A percentile compares a stretch with the other conserved stretches of the same genome.
Conservation (phyloP, 1,139 yeast species). For the Protomyces inouyei region DNA sequence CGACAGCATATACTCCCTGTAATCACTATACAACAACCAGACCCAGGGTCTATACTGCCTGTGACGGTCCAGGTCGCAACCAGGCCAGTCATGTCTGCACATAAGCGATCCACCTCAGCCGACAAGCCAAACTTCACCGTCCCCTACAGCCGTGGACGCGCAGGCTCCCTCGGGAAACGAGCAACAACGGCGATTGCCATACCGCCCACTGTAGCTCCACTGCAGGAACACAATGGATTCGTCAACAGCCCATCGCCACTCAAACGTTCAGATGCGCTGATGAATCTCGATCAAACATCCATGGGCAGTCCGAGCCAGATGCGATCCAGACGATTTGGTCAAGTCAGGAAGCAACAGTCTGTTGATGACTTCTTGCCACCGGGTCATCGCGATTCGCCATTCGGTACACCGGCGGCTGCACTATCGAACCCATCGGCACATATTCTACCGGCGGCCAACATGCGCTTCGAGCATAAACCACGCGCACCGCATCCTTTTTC, state of each 20-base stretch:
- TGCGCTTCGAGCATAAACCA: background rate
- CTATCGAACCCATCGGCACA: constrained; percentile 32
- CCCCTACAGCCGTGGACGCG: constrained; percentile 18
- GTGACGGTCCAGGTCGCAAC: background rate
- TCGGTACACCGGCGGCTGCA: constrained; percentile 29
- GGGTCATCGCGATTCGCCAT: constrained; percentile 32
- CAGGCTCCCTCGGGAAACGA: constrained; percentile 15
- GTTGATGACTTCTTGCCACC: constrained; percentile 32
- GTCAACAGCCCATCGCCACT: constrained; percentile 24
- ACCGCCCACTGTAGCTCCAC: background rate
- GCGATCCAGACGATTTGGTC: constrained; percentile 19
- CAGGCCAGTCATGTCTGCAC: constrained; percentile 7
- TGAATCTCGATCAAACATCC: constrained; percentile 39
- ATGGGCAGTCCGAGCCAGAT: constrained; percentile 34
- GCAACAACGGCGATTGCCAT: constrained; percentile 4
- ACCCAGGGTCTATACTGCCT: background rate
- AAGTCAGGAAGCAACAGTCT: constrained; percentile 33
- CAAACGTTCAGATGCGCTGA: constrained; percentile 22
- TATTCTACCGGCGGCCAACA: constrained; percentile 11
- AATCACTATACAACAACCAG: too few species aligned
- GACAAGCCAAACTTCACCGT: constrained; percentile 19
- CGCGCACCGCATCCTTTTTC: constrained; percentile 32
- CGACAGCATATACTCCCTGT: too few species aligned
- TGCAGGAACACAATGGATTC: background rate
- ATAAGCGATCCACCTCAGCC: constrained; percentile 7